Conservation (phyloP, 2,329 filamentous ascomycete species). For the Fusarium brevicatenulatum region DNA sequence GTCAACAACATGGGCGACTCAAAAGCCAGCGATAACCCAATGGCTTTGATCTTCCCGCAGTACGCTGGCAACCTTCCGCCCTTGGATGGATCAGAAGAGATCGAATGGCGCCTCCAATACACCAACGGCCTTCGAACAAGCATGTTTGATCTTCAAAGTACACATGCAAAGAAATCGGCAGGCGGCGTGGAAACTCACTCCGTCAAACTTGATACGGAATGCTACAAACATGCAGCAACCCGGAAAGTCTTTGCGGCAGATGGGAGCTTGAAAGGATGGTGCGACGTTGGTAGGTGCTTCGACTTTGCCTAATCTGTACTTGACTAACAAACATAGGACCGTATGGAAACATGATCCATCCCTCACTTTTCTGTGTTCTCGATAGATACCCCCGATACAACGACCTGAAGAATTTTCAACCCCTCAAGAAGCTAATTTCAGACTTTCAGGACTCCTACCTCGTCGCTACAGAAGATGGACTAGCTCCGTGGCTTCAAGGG, state of each 20-base stretch:
- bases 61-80: constrained; percentile 36
- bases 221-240: constrained; percentile 21
- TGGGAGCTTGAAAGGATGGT: constrained; percentile 34
- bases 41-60: constrained; percentile 38
- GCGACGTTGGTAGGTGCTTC: not conserved
- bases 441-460: constrained; percentile 36
- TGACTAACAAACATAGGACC: constrained; percentile 7
- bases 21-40: constrained; percentile 2
- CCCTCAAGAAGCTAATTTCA: constrained; percentile 32
- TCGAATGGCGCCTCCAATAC: constrained; percentile 39
- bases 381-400: constrained; percentile 38
- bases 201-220: constrained; percentile 34
- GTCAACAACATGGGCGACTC: constrained; percentile 8
- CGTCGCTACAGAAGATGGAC: not conserved
- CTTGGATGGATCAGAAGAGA: constrained; percentile 39
- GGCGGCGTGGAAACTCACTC: constrained; percentile 14
- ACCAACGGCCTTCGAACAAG: constrained; percentile 33
- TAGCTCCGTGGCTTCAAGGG: constrained; percentile 39
- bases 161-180: constrained; percentile 15
- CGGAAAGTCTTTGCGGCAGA: constrained; percentile 30
- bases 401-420: constrained; percentile 32
- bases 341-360: constrained; percentile 36
- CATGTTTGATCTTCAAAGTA: constrained; percentile 43
- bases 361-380: constrained; percentile 39
- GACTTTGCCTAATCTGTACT: not conserved